Conservation (phyloP, 2,329 filamentous ascomycete species). For the Dactylellina parvicollis region DNA sequence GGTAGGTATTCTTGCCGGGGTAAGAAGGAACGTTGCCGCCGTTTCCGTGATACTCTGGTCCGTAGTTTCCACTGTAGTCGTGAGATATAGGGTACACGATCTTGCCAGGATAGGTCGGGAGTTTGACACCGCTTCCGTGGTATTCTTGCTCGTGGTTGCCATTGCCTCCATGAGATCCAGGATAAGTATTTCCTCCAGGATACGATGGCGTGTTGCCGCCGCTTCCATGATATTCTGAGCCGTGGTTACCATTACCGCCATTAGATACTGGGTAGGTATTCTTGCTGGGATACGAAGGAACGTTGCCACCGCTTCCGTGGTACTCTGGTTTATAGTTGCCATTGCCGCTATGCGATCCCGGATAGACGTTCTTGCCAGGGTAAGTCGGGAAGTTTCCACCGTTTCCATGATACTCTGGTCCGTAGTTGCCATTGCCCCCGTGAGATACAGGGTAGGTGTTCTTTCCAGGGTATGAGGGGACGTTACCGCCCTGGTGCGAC, state of each 20-base stretch:
- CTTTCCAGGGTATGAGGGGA: not conserved
- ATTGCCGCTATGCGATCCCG: not conserved
- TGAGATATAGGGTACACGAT: not conserved
- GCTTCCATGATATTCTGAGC: not conserved
- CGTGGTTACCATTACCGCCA: constrained; percentile 1
- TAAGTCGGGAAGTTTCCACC: not conserved
- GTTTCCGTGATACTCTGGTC: not conserved
- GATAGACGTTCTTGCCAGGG: not conserved
- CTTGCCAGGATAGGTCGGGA: too few species aligned
- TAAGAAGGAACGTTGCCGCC: not conserved
- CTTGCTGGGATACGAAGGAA: not conserved
- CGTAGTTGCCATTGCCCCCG: constrained; percentile 4
- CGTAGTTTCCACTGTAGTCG: not conserved
- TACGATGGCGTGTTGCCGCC: not conserved
- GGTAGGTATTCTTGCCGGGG: not conserved
- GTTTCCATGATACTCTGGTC: not conserved
- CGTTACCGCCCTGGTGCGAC: not conserved
- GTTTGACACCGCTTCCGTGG: constrained; percentile 10
- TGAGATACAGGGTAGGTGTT: not conserved
- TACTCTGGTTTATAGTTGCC: constrained; percentile 3
- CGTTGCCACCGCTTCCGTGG: constrained; percentile 6
- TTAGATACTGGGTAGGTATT: not conserved
- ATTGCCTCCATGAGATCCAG: not conserved
- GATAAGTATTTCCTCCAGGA: not conserved
- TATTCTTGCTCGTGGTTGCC: constrained; percentile 1